Conservation (phyloP, 2,329 filamentous ascomycete species). For the Metarhizium anisopliae region DNA sequence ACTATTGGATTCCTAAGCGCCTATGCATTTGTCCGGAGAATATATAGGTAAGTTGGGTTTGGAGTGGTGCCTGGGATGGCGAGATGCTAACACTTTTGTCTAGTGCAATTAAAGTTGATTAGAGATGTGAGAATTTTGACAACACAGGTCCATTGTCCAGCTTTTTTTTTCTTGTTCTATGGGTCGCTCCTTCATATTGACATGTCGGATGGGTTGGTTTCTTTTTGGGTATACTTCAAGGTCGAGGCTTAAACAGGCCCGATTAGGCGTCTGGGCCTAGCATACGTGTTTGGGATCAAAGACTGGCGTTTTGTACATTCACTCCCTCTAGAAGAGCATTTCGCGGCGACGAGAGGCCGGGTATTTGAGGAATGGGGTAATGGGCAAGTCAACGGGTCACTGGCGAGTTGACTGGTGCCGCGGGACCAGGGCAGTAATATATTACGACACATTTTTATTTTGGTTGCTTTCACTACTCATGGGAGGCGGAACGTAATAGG, state of each 20-base stretch:
- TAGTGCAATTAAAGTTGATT: conserved; percentile 46
- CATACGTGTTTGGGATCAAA: not conserved
- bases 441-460: too few species aligned
- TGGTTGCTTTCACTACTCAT: too few species aligned
- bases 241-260: not conserved
- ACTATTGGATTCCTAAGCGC: conserved; percentile 79
- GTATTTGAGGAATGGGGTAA: not conserved
- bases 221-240: not conserved
- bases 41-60: conserved; percentile 59
- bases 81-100: conserved; percentile 5
- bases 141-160: not conserved
- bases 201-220: not conserved
- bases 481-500: too few species aligned
- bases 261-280: not conserved
- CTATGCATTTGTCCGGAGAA: conserved; percentile 74
- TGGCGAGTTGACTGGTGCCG: not conserved
- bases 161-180: not conserved
- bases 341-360: not conserved
- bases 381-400: not conserved
- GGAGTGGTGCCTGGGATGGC: not conserved
- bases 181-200: not conserved
- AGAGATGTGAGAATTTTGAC: not conserved
- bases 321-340: not conserved
- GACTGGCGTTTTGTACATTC: not conserved
- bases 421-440: too few species aligned